Evolutionary conservation across 2,329 filamentous ascomycete species (phyloP).

Genomic region (Lasiodiplodia gonubiensis): DNA sequence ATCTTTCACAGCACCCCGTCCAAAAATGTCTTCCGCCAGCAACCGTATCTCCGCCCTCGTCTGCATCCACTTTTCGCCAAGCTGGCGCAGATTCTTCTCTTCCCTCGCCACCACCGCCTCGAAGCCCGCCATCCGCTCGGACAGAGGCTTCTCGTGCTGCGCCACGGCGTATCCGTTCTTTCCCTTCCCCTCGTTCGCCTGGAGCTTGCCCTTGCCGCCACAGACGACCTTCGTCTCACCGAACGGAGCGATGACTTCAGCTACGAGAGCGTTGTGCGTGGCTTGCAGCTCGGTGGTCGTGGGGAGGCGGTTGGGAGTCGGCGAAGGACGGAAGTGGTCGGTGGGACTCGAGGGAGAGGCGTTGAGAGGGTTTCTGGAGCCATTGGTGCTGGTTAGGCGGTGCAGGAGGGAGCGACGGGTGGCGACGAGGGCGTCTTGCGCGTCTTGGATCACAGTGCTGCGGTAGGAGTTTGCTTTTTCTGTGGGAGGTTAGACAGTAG

Average conservation of each 20-base stretch:
- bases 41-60: constrained; percentile 39
- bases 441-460: constrained; percentile 34
- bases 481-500: constrained; percentile 23
- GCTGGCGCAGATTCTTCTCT: constrained; percentile 32
- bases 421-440: constrained; percentile 32
- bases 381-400: constrained; percentile 26
- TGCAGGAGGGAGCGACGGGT: constrained; percentile 33
- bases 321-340: constrained; percentile 29
- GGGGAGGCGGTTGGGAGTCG: constrained; percentile 27
- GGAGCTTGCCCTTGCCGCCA: background rate
- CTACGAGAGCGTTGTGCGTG: constrained; percentile 33
- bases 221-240: constrained; percentile 33
- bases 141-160: constrained; percentile 26
- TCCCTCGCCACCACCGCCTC: constrained; percentile 33
- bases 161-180: constrained; percentile 30
- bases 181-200: background rate
- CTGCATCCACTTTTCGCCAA: constrained; percentile 39
- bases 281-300: constrained; percentile 33
- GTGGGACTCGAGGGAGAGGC: constrained; percentile 38
- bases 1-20: background rate
- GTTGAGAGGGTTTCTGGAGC: constrained; percentile 31
- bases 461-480: constrained; percentile 39
- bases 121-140: constrained; percentile 35
- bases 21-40: background rate
- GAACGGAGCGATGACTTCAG: constrained; percentile 35